Evolutionary conservation across 139 green algal species (phyloP), one percentile per base, ranked within the genome.

Genomic region (Eudorina sp.): DNA sequence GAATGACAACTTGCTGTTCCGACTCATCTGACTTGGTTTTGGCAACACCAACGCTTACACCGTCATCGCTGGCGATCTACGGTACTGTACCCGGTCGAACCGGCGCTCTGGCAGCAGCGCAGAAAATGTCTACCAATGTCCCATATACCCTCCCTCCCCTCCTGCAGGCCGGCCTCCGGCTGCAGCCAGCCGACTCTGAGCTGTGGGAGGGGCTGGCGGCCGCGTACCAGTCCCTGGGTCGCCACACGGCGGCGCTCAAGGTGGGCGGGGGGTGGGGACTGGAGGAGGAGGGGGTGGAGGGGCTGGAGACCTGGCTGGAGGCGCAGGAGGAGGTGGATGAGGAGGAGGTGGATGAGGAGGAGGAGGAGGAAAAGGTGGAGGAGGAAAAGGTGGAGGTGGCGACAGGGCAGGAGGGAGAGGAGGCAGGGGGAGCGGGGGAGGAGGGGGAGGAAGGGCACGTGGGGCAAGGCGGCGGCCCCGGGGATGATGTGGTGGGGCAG

Each of bases 171-270:
- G 94, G 88, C 3, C 74, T 96, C 8, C 89, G 93, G 6, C 78
- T 38, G 27, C 83, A 89, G 38, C 79, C 88, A 36, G 60, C 25
- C 11, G 72, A 93, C 68, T 85, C 93, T 68, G 90, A 89, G 23
- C 74, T 94, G 31, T 98, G 96, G 96, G 94, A 97, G 88, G 94
- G 85, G 0, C 90, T 98, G 84, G 96, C 79, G 3, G 81, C 85
- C 0, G 86, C 92, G 0, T 97, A 96, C 86, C 91, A 95, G 90
- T 58, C 60, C 36, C 64, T 95, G 43, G 84, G 93, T 51, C 83
- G 91, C 11, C 86, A 93, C 68, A 87, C 88, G 41, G 92, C 91
- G 5, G 93, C 94, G 3, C 90, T 95, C 62, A 96, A 96, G 90
- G 93, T 92, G 60, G 19, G 80, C 0, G 66, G 23, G 0, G 74